Evolutionary conservation across 1,284 basidiomycete genomes (phyloP), one percentile per base, ranked within the genome.

Genomic region (Ustilago tritici): DNA sequence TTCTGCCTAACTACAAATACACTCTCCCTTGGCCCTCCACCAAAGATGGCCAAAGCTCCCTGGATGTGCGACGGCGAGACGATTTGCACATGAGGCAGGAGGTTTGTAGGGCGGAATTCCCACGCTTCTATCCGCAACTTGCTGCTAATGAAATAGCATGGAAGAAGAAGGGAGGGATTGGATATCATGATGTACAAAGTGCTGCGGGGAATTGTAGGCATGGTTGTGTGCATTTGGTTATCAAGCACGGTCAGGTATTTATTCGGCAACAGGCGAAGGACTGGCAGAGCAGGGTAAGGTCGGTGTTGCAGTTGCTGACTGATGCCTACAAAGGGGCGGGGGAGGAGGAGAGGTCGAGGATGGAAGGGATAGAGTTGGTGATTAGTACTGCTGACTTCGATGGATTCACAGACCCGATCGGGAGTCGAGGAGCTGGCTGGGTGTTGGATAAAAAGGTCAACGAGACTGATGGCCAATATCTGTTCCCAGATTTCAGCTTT

Each of bases 401-500:
- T 36, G 78, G 76, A 0, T 67, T 70, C 31, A 67, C 65, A 5
- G 60, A 75, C 19, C 31, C 63, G 0, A 23, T 8, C 2, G 64
- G 41, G 7, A 61, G 63, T 7, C 56, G 64, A 9, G 77, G 73
- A 2, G 76, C 76, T 0, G 72, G 69, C 0, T 80, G 78, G 78
- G 78, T 76, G 28, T 43, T 80, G 31, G 68, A 71, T 35, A 75
- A 76, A 31, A 40, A 72, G 10, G 50, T 67, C 3, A 40, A 41
- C 19, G 77, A 73, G 19, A 49, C 35, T 7, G 19, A 50, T 4
- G 69, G 72, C 1, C 71, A 78, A 36, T 76, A 72, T n/a, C 56
- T 70, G 7, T 70, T 70, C 46, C 80, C 80, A 2, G 80, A 82
- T 40, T 82, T 82, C 54, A 56, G 56, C 47, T 82, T 82, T 40